These are phyloP conservation scores for Pestalotiopsis sp. DNA, from an alignment of 2,329 filamentous ascomycete species.

Conservation along the genomic window DNA sequence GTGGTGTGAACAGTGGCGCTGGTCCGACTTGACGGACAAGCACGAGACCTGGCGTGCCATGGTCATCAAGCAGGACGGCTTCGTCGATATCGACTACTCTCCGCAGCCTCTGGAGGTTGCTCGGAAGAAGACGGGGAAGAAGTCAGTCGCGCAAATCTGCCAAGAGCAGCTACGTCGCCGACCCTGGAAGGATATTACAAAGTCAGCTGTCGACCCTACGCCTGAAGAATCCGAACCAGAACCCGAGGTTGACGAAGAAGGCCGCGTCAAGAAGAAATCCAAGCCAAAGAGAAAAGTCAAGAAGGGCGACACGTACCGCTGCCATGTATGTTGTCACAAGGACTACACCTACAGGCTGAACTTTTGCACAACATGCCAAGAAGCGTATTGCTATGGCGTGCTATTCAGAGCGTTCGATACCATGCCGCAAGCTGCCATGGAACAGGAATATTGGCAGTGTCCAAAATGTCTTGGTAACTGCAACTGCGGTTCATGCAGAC, in stretches of 20 bases:
- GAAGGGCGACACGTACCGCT: slow-evolving; percentile 59
- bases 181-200: slow-evolving; percentile 81
- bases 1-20: slow-evolving; percentile 94
- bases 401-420: slow-evolving; percentile 90
- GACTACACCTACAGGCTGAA: slow-evolving; percentile 87
- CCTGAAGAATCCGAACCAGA: slow-evolving; percentile 35
- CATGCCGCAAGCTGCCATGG: slow-evolving; percentile 81
- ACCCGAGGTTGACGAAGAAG: slow-evolving; percentile 66
- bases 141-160: slow-evolving; percentile 88
- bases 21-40: slow-evolving; percentile 74
- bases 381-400: slow-evolving; percentile 90
- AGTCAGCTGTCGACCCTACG: slow-evolving; percentile 45
- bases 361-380: slow-evolving; percentile 74
- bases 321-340: slow-evolving; percentile 81
- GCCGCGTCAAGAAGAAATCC: slow-evolving; percentile 65
- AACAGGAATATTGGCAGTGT: slow-evolving; percentile 83
- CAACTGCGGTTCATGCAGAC: slow-evolving; percentile 81
- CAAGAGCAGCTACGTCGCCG: slow-evolving; percentile 81
- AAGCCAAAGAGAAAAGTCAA: slow-evolving; percentile 60
- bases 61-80: slow-evolving; percentile 74
- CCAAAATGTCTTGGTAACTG: slow-evolving; percentile 86
- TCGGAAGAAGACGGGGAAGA: slow-evolving; percentile 67
- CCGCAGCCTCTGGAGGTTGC: slow-evolving; percentile 74
- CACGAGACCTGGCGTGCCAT: slow-evolving; percentile 84
- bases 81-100: slow-evolving; percentile 64